Base-by-base conservation (phyloP, 441 rosid genomes). In the Cnidoscolus chayamansa region DNA sequence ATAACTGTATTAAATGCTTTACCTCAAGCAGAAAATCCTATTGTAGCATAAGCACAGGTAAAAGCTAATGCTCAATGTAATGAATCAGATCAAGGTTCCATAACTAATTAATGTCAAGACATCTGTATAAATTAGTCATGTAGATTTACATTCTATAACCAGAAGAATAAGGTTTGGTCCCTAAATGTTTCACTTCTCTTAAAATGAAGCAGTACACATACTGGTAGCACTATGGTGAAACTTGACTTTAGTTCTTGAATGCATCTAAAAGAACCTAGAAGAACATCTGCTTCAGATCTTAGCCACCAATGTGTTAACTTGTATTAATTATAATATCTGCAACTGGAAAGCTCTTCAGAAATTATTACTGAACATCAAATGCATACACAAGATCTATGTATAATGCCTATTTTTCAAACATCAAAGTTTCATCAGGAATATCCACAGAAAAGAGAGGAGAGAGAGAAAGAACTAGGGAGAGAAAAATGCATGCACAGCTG, bases 321-420 rank as follows among this genome's bases (percentile, higher is more conserved):
- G 20, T 6, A 68, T 30, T 15, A 30, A 54, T 68, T 55, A 30
- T 30, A 59, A 70, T 32, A 25, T 20, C 25, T 20, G 47, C 11
- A 13, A 16, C 40, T 16, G 63, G 32, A 30, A 30, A 16, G 58
- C 10, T 71, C 55, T 32, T 45, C 17, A 70, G 15, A 70, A 59
- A 25, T 30, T 30, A 13, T 48, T 16, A 57, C 19, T 6, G 51
- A 61, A 61, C 25, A 69, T 60, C 56, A 50, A 37, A 35, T 37
- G 32, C 1, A 61, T 59, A 59, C 30, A 19, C 45, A 70, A 16
- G 48, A 37, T 66, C 31, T 12, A 54, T n/a, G n/a, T 10, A 71
- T 61, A 10, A 71, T 55, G 57, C 48, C 67, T 7, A 61, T 71
- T 50, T 61, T 49, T 35, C 7, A 61, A 61, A 16, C 4, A 71